Conservation (phyloP, 129 eudicot species). For the Chrysanthemum makinoi region DNA sequence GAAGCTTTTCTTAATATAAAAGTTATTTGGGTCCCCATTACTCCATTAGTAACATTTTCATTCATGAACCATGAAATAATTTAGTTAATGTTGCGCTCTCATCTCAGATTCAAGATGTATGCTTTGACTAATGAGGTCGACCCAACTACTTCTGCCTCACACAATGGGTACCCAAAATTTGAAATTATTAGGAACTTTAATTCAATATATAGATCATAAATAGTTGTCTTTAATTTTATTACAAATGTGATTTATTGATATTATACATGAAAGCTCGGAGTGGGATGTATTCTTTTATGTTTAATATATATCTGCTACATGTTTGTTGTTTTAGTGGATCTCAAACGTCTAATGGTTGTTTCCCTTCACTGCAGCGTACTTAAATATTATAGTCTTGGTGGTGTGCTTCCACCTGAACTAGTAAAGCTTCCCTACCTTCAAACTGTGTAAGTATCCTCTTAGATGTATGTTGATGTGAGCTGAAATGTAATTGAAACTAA, state of each 20-base stretch:
- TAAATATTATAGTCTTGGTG: slow-evolving; percentile 71
- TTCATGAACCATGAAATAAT: not conserved
- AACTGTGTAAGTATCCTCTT: slow-evolving; percentile 46
- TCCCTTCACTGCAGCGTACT: slow-evolving; percentile 50
- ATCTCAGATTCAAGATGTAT: not conserved
- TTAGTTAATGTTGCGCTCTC: not conserved
- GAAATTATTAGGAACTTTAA: not conserved
- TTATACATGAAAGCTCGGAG: too few species aligned
- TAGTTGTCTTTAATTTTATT: too few species aligned
- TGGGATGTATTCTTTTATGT: not conserved
- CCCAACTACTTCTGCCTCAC: not conserved
- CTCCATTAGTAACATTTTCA: not conserved
- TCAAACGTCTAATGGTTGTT: slow-evolving; percentile 10
- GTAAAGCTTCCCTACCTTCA: slow-evolving; percentile 65
- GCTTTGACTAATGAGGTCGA: not conserved
- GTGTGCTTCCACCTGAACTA: slow-evolving; percentile 67
- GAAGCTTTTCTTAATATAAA: too few species aligned
- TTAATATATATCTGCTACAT: not conserved
- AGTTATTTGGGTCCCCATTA: too few species aligned
- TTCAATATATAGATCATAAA: not conserved
- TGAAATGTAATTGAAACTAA: not conserved
- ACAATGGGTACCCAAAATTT: not conserved
- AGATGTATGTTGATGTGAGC: slow-evolving; percentile 5
- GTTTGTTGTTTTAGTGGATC: slow-evolving; percentile 1
- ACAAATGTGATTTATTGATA: too few species aligned